Evolutionary conservation across 176 grass and related monocot genomes (phyloP), one percentile per base, ranked within the genome.

Genomic region (Phoenix dactylifera): DNA sequence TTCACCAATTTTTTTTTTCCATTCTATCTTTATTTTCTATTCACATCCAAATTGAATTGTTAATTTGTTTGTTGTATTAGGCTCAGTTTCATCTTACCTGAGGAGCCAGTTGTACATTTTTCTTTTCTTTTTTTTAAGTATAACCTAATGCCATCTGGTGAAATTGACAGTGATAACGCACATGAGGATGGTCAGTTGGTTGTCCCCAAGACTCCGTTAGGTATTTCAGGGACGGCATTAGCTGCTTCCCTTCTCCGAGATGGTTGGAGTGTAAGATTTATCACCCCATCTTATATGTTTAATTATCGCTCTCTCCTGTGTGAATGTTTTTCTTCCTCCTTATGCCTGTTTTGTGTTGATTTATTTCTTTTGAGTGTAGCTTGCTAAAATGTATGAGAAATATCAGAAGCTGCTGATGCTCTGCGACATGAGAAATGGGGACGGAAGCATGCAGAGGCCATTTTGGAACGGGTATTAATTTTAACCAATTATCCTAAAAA

Each of bases 311-410:
- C 9, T 48, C 16, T 26, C 57, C 26, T 48, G 22, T 50, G 2
- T 70, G 15, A 68, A 1, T 80, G 55, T 18, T 67, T n/a, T 69
- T 77, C 4, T 49, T 65, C 49, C 9, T 4, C 62, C 22, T 29
- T 19, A 60, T 66, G 18, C 35, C 35, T 35, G 10, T 44, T n/a
- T 49, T 68, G 59, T 66, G 70, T 71, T 78, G 26, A 50, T 69
- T 60, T 15, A 16, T 62, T 62, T 16, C 5, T 44, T 44, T 44
- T 44, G 35, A 57, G 15, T 51, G 61, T 79, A 98, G 93, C 93
- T 98, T 70, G 78, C 87, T 62, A 98, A 98, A 67, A 98, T 98
- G 39, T 98, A 98, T 66, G 93, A 92, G 55, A 88, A 98, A 78
- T 92, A 98, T 51, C 93, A 98, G 93, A 98, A 78, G 76, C 87